Evolutionary conservation across 768 basidiomycete species (phyloP).

Genomic region (Hypsizygus marmoreus): DNA sequence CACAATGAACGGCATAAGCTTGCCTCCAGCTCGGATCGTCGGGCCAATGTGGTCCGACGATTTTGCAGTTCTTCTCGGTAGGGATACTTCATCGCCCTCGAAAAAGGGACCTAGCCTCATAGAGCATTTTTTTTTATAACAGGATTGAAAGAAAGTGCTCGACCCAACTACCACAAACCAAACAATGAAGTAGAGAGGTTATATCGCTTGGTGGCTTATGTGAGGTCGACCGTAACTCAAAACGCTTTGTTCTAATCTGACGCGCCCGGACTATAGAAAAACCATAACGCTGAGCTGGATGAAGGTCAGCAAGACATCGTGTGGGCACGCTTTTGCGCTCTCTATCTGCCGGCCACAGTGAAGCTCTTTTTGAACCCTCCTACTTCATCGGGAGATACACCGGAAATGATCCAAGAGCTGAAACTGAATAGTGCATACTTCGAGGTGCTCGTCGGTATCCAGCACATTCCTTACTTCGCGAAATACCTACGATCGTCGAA

Average conservation of each 20-base stretch:
- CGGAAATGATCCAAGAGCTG: conserved; percentile 16
- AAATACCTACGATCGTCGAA: too few species aligned
- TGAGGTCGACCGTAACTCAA: not conserved
- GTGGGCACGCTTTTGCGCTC: conserved; percentile 25
- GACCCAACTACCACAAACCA: not conserved
- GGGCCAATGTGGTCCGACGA: conserved; percentile 7
- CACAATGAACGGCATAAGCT: not conserved
- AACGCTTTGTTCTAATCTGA: not conserved
- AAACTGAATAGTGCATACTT: conserved; percentile 25
- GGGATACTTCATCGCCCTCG: too few species aligned
- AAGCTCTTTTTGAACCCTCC: conserved; percentile 22
- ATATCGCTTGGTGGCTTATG: conserved; percentile 3
- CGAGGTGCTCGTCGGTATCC: conserved; percentile 23
- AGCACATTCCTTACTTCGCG: conserved; percentile 27
- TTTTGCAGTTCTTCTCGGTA: conserved; percentile 12
- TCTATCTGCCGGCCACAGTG: conserved; percentile 25
- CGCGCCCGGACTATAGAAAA: not conserved
- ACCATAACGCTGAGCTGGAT: conserved; percentile 3
- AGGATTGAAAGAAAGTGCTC: conserved; percentile 7
- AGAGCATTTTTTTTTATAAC: too few species aligned
- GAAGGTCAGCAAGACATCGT: conserved; percentile 23
- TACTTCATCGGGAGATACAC: conserved; percentile 4
- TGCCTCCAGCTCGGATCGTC: too few species aligned
- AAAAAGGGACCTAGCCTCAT: too few species aligned
- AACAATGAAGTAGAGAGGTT: conserved; percentile 10